A percentile compares a stretch with the other conserved stretches of the same genome.
Conservation (phyloP, 768 basidiomycete species). For the Boletus insuetus region DNA sequence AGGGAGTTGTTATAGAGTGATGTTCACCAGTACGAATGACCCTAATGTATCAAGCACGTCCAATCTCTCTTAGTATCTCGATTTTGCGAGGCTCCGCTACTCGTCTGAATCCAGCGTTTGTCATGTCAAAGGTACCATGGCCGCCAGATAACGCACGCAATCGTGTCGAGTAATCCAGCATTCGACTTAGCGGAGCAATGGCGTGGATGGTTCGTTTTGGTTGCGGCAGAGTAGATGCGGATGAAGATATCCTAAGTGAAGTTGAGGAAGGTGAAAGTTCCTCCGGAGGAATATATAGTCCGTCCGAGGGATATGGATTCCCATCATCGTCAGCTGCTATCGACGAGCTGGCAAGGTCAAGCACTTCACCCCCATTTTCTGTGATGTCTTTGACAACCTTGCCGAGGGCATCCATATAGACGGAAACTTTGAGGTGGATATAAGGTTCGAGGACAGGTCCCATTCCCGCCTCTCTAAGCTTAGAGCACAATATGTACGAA, state of each 20-base stretch:
- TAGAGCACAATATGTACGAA: slow-evolving; percentile 60
- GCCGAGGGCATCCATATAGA: slow-evolving; percentile 66
- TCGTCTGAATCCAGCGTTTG: slow-evolving; percentile 68
- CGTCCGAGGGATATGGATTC: slow-evolving; percentile 52
- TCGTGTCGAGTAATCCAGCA: slow-evolving; percentile 78
- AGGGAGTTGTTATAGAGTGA: slow-evolving; percentile 47
- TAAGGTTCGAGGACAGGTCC: slow-evolving; percentile 82
- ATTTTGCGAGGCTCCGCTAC: slow-evolving; percentile 59
- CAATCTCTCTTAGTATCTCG: slow-evolving; percentile 79
- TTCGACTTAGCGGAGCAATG: slow-evolving; percentile 72
- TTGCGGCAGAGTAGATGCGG: slow-evolving; percentile 33
- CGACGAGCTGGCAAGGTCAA: slow-evolving; percentile 50
- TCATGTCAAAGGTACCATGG: slow-evolving; percentile 78
- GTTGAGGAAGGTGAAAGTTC: slow-evolving; percentile 71
- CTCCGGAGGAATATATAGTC: slow-evolving; percentile 71
- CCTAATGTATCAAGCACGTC: slow-evolving; percentile 49
- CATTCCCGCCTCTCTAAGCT: slow-evolving; percentile 58
- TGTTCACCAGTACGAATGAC: slow-evolving; percentile 9
- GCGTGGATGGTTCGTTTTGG: slow-evolving; percentile 69
- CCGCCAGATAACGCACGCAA: slow-evolving; percentile 81
- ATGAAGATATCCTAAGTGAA: slow-evolving; percentile 29
- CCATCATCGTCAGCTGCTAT: slow-evolving; percentile 38
- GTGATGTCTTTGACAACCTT: slow-evolving; percentile 83
- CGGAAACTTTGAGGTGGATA: slow-evolving; percentile 63
- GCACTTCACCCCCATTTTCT: slow-evolving; percentile 76